Percentiles rank a stretch among this genome's conserved stretches.
phyloP scores from a whole-genome alignment of 2,329 filamentous ascomycete species.

The Harringtonia lauricola region DNA sequence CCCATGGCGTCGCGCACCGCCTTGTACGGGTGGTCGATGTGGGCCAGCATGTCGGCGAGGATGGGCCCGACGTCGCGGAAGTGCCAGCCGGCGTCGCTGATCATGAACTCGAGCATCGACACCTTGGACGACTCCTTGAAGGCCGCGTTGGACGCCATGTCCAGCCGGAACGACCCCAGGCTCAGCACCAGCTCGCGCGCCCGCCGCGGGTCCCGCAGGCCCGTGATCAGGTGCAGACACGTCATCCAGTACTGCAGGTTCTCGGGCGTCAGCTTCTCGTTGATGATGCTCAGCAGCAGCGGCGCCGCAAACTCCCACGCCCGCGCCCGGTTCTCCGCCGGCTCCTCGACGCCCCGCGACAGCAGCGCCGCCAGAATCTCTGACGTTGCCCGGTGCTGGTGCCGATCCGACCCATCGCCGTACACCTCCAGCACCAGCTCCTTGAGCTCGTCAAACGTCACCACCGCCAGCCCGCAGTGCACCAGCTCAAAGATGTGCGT shows the following conservation, averaged over 20 bases:
- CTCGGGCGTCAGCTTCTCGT: constrained; percentile 87
- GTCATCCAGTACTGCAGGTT: constrained; percentile 93
- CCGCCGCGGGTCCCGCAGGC: constrained; percentile 80
- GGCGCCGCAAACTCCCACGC: constrained; percentile 89
- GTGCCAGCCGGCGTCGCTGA: constrained; percentile 88
- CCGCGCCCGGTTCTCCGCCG: constrained; percentile 58
- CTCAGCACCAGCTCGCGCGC: constrained; percentile 77
- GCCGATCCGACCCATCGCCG: constrained; percentile 90
- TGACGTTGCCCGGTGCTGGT: constrained; percentile 90
- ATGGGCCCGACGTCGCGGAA: constrained; percentile 87
- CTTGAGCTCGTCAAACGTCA: constrained; percentile 80
- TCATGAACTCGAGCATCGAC: constrained; percentile 75
- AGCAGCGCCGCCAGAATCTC: constrained; percentile 87
- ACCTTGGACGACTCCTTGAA: constrained; percentile 99
- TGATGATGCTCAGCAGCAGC: constrained; percentile 73
- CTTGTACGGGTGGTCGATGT: constrained; percentile 97
- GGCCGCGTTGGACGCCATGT: constrained; percentile 90
- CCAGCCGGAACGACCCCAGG: constrained; percentile 74
- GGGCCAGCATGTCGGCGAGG: constrained; percentile 74
- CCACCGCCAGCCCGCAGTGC: constrained; percentile 64
- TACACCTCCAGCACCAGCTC: constrained; percentile 68
- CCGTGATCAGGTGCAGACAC: constrained; percentile 79
- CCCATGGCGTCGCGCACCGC: constrained; percentile 93
- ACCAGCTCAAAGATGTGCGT: constrained; percentile 87
- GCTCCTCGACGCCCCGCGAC: constrained; percentile 68